These are phyloP conservation scores for Tylopilus sp. DNA, from an alignment of 768 basidiomycete genomes.

Conservation along the genomic window DNA sequence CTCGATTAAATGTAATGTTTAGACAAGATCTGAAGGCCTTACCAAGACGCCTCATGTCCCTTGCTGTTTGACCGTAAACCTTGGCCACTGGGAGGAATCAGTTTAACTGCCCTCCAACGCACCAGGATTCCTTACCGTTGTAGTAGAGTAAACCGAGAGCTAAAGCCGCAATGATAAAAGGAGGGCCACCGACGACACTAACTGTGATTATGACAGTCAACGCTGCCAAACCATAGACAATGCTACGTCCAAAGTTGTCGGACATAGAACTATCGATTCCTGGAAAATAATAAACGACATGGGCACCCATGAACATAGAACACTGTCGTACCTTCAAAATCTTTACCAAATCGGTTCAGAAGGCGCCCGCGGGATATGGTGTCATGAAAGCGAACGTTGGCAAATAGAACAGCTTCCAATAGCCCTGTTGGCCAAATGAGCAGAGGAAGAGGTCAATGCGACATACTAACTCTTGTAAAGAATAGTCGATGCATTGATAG, in stretches of 20 bases:
- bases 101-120: neutral
- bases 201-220: conserved; percentile 70
- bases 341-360: conserved; percentile 84
- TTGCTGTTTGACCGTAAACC: conserved; percentile 78
- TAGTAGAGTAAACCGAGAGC: conserved; percentile 64
- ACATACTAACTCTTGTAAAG: conserved; percentile 60
- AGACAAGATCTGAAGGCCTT: conserved; percentile 16
- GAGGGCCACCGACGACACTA: conserved; percentile 72
- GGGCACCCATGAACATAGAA: neutral
- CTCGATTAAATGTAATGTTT: neutral
- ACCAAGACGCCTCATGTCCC: conserved; percentile 82
- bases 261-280: conserved; percentile 81
- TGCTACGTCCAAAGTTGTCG: conserved; percentile 81
- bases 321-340: conserved; percentile 61
- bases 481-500: conserved; percentile 75
- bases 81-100: conserved; percentile 34
- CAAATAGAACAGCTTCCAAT: conserved; percentile 79
- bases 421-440: conserved; percentile 38
- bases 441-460: neutral
- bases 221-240: conserved; percentile 68
- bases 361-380: conserved; percentile 83
- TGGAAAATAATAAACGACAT: conserved; percentile 27
- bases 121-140: conserved; percentile 46
- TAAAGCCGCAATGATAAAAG: conserved; percentile 62
- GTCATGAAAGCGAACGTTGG: conserved; percentile 90